These are phyloP conservation scores for Carex cristatella DNA, from an alignment of 176 grass and related monocot species.

Conservation along the genomic window DNA sequence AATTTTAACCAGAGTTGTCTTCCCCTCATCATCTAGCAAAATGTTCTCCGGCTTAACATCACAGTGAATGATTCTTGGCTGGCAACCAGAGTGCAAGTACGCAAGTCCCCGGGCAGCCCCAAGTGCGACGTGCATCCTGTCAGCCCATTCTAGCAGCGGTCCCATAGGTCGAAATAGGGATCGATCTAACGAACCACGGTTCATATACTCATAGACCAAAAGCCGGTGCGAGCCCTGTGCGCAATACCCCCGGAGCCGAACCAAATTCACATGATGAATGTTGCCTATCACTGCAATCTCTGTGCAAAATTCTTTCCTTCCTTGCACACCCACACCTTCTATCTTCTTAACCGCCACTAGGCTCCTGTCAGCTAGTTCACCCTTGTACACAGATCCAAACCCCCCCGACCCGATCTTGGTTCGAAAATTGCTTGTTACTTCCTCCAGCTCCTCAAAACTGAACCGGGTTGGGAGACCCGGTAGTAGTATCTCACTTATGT, in stretches of 20 bases:
- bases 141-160: conserved; percentile 45
- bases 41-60: conserved; percentile 95
- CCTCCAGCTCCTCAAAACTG: conserved; percentile 51
- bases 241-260: conserved; percentile 71
- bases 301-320: conserved; percentile 78
- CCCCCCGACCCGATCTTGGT: conserved; percentile 64
- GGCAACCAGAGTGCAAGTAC: conserved; percentile 75
- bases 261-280: conserved; percentile 86
- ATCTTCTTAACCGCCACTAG: conserved; percentile 72
- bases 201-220: conserved; percentile 86
- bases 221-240: conserved; percentile 48
- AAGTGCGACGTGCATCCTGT: conserved; percentile 53
- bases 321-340: conserved; percentile 54
- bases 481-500: conserved; percentile 42
- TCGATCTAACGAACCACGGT: conserved; percentile 60
- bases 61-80: conserved; percentile 72
- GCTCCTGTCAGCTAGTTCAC: conserved; percentile 42
- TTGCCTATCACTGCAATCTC: conserved; percentile 90
- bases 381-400: conserved; percentile 74
- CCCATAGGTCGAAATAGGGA: conserved; percentile 39
- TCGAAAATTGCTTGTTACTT: conserved; percentile 49
- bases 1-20: conserved; percentile 59
- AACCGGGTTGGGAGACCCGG: conserved; percentile 63
- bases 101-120: conserved; percentile 73
- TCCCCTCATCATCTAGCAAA: conserved; percentile 51